Evolutionary conservation across 2,329 filamentous ascomycete genomes (phyloP).

Genomic region (Myriosclerotinia duriaeana): DNA sequence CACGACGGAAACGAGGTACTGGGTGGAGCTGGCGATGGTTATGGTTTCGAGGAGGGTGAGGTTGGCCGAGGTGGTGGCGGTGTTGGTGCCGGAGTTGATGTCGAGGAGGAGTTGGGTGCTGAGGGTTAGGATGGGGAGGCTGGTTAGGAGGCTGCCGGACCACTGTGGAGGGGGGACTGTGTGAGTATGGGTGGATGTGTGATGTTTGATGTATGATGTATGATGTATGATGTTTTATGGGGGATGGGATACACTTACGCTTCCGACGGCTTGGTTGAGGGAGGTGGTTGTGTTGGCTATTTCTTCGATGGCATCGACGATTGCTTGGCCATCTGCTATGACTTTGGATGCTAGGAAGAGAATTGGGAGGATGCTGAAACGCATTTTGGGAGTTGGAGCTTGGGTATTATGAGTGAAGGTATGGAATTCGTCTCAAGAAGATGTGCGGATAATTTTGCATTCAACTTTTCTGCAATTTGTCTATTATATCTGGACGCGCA

Average conservation of each 20-base stretch:
- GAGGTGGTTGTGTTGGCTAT: conserved; percentile 30
- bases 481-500: not conserved
- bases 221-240: no score
- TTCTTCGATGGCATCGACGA: conserved; percentile 30
- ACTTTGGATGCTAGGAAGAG: conserved; percentile 29
- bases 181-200: not conserved
- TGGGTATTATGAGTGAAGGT: not conserved
- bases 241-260: not conserved
- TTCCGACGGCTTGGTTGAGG: conserved; percentile 30
- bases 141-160: conserved; percentile 2
- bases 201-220: no score
- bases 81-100: conserved; percentile 44
- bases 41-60: conserved; percentile 46
- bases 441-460: no score
- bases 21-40: conserved; percentile 44
- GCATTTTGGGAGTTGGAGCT: conserved; percentile 24
- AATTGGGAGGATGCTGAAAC: conserved; percentile 26
- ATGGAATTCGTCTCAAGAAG: no score
- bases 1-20: conserved; percentile 50
- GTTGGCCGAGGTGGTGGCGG: conserved; percentile 43
- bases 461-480: not conserved
- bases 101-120: conserved; percentile 44
- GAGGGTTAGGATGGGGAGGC: conserved; percentile 17
- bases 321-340: conserved; percentile 32
- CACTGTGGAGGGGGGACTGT: not conserved